A percentile compares a stretch with the other conserved stretches of the same genome.
phyloP scores from a whole-genome alignment of 2,329 filamentous ascomycete genomes.

The Talaromyces sp. region DNA sequence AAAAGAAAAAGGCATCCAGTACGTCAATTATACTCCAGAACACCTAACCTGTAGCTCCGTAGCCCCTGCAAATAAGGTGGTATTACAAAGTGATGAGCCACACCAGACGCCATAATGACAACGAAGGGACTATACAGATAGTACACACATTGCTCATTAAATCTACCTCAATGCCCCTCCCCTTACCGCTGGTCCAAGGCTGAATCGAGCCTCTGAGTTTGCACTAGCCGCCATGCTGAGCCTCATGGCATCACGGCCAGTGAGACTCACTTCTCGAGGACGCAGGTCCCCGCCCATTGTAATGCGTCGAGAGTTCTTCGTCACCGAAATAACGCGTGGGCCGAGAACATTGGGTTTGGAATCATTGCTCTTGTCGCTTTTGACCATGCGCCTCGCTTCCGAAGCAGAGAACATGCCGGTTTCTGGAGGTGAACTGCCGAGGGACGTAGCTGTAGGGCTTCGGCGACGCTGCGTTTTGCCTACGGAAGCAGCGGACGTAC shows the following conservation, averaged over 20 bases:
- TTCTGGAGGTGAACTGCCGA: slow-evolving; percentile 47
- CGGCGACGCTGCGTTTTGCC: slow-evolving; percentile 48
- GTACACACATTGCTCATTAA: not conserved
- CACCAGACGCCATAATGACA: slow-evolving; percentile 1
- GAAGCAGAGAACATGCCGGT: slow-evolving; percentile 59
- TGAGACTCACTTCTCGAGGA: slow-evolving; percentile 33
- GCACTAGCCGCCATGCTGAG: slow-evolving; percentile 33
- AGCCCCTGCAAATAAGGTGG: not conserved
- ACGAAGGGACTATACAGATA: not conserved
- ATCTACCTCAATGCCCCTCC: slow-evolving; percentile 14
- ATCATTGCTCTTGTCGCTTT: slow-evolving; percentile 53
- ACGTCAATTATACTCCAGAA: not conserved
- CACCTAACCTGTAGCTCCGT: not conserved
- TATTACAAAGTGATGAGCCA: not conserved
- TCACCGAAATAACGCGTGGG: slow-evolving; percentile 54
- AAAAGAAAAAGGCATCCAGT: not conserved
- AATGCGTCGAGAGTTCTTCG: slow-evolving; percentile 46
- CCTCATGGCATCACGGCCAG: slow-evolving; percentile 33
- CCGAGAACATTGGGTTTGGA: slow-evolving; percentile 55
- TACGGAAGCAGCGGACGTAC: slow-evolving; percentile 31
- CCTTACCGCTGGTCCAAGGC: slow-evolving; percentile 22
- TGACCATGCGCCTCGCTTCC: slow-evolving; percentile 63
- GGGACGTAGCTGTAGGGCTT: slow-evolving; percentile 47
- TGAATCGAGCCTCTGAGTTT: slow-evolving; percentile 26
- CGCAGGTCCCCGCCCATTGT: slow-evolving; percentile 39